A percentile compares a stretch with the other conserved stretches of the same genome.
Conservation (phyloP, 176 grass and related monocot genomes). For the Musa schizocarpa region DNA sequence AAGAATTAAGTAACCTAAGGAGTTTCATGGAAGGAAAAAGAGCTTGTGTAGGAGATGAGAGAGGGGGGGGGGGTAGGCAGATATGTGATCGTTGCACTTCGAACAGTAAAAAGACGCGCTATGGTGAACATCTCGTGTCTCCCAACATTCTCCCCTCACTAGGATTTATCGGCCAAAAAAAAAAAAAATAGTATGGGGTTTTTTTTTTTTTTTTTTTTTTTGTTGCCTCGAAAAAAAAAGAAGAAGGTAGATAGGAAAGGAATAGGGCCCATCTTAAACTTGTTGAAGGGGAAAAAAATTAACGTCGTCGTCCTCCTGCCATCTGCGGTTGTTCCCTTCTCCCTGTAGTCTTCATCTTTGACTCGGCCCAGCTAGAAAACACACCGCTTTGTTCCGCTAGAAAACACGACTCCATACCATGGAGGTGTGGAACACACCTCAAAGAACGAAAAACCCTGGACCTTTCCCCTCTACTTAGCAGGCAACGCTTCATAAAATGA, state of each 20-base stretch:
- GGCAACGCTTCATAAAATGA: neutral
- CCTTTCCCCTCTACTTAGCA: neutral
- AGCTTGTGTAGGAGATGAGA: too few species aligned
- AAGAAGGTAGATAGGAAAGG: neutral
- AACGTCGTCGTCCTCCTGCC: neutral
- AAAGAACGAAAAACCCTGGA: constrained; percentile 21
- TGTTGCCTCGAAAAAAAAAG: neutral
- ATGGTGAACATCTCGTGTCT: constrained; percentile 9
- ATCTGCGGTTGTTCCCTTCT: constrained; percentile 2
- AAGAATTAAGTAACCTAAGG: neutral
- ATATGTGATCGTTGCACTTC: neutral
- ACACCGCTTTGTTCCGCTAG: neutral
- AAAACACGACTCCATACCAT: neutral
- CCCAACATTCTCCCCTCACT: constrained; percentile 7
- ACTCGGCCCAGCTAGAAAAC: constrained; percentile 1
- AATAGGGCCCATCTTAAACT: neutral
- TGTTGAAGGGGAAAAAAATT: neutral
- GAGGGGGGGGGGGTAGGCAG: too few species aligned
- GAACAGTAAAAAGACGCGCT: neutral
- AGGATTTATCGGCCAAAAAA: neutral
- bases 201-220: too few species aligned
- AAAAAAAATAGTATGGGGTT: too few species aligned
- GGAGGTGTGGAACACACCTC: constrained; percentile 1
- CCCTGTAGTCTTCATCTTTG: neutral
- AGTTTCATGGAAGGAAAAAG: neutral